These are phyloP conservation scores for Picochlorum sp. DNA, from an alignment of 139 green algal genomes.

Conservation along the genomic window DNA sequence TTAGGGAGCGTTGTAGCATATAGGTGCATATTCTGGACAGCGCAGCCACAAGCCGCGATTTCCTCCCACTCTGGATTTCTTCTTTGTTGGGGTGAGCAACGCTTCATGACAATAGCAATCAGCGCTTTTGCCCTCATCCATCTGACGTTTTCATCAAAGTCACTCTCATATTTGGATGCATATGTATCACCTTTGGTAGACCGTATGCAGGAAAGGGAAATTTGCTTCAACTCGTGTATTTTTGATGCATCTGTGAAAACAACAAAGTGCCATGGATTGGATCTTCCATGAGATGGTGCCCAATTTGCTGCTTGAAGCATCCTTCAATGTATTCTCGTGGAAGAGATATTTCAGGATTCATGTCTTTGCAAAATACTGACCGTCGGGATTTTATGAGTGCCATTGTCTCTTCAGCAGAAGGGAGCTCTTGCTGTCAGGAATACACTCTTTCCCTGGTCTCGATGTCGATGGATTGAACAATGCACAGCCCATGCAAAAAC, in stretches of 20 bases:
- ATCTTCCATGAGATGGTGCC: constrained; percentile 14
- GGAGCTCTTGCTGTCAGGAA: background rate
- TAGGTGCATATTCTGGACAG: constrained; percentile 14
- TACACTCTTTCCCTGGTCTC: too few relatives aligned
- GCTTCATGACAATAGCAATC: background rate
- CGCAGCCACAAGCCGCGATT: background rate
- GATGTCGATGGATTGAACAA: too few relatives aligned
- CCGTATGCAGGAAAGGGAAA: background rate
- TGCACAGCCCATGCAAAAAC: too few relatives aligned
- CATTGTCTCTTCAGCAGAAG: background rate
- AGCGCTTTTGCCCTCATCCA: background rate
- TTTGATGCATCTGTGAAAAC: background rate
- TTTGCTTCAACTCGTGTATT: background rate
- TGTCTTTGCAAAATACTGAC: constrained; percentile 1
- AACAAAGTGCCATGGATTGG: constrained; percentile 15
- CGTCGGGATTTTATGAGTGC: background rate
- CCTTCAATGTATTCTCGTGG: background rate
- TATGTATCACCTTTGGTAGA: background rate
- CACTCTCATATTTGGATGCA: background rate
- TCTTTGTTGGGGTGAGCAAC: background rate
- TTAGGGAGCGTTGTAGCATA: background rate
- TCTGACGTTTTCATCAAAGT: constrained; percentile 1
- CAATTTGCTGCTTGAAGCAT: constrained; percentile 12
- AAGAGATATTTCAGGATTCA: background rate
- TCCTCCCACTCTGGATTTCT: constrained; percentile 9